A percentile compares a stretch with the other conserved stretches of the same genome.
These are phyloP conservation scores for Delphinella strobiligena DNA, from an alignment of 2,329 filamentous ascomycete species.

Conservation along the genomic window DNA sequence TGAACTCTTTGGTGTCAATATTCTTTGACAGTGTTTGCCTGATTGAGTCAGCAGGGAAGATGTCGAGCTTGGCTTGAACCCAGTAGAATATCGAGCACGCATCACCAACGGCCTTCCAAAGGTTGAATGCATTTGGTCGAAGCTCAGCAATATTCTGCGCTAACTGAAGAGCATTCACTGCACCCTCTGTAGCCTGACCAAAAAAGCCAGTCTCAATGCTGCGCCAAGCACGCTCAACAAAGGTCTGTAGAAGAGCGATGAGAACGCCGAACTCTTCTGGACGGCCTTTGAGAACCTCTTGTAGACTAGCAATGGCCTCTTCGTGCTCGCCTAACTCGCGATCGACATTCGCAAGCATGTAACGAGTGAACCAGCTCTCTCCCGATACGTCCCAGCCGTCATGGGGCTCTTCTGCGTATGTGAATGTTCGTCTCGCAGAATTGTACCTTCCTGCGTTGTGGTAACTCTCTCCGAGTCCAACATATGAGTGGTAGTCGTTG, in stretches of 20 bases:
- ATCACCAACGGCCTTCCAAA: constrained; percentile 89
- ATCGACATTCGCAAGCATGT: constrained; percentile 92
- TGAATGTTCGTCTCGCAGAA: constrained; percentile 83
- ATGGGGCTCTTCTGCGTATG: constrained; percentile 70
- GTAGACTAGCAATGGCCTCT: constrained; percentile 66
- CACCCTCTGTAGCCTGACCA: constrained; percentile 65
- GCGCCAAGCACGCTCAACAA: constrained; percentile 68
- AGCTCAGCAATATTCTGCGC: constrained; percentile 49
- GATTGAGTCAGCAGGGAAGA: constrained; percentile 51
- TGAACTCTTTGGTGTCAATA: constrained; percentile 44
- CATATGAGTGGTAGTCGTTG: constrained; percentile 87
- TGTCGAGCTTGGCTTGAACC: constrained; percentile 53
- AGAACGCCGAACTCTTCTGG: constrained; percentile 73
- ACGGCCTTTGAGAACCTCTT: constrained; percentile 55
- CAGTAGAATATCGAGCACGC: constrained; percentile 74
- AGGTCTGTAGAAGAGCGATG: constrained; percentile 76
- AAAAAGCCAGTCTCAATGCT: constrained; percentile 75
- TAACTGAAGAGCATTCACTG: constrained; percentile 55
- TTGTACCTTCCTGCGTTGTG: constrained; percentile 87
- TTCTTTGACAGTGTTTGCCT: constrained; percentile 45
- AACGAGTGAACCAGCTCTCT: constrained; percentile 89
- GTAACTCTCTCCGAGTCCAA: constrained; percentile 94
- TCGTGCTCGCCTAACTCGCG: constrained; percentile 86
- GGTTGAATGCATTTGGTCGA: constrained; percentile 67
- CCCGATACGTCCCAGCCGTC: constrained; percentile 43